phyloP scores from a whole-genome alignment of 306 rosid species.

The Canavalia ensiformis region DNA sequence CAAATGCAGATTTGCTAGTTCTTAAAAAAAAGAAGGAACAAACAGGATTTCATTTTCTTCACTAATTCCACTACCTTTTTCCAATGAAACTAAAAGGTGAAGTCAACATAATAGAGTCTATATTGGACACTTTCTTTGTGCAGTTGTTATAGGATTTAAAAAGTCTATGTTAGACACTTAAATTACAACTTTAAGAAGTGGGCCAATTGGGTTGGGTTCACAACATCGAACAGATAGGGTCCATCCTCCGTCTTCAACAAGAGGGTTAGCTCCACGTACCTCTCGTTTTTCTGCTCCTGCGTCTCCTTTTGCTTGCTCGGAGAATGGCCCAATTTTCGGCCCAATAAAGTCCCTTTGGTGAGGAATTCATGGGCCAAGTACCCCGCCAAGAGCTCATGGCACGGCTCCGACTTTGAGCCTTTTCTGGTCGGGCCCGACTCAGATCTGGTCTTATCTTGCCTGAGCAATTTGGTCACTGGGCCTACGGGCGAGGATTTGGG shows the following conservation, averaged over 20 bases:
- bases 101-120: too few species aligned
- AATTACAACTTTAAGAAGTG: conserved; percentile 37
- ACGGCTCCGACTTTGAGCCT: not conserved
- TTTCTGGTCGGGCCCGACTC: not conserved
- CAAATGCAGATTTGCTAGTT: not conserved
- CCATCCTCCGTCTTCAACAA: conserved; percentile 60
- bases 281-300: conserved; percentile 37
- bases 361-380: conserved; percentile 80
- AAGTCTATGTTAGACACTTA: too few species aligned
- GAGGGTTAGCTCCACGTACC: conserved; percentile 64
- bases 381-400: conserved; percentile 63
- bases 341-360: conserved; percentile 68
- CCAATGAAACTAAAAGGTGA: too few species aligned
- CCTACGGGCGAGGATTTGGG: not conserved
- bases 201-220: conserved; percentile 81
- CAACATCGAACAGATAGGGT: conserved; percentile 61
- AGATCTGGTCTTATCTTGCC: conserved; percentile 40
- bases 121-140: too few species aligned
- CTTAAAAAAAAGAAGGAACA: not conserved
- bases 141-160: too few species aligned
- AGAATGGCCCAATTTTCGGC: conserved; percentile 55
- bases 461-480: not conserved
- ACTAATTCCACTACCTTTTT: not conserved
- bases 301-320: conserved; percentile 16
- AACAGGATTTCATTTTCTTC: not conserved